Percentiles rank a stretch among this genome's conserved stretches.
These are phyloP conservation scores for Phyllosticta citriasiana DNA, from an alignment of 2,329 filamentous ascomycete genomes.

Conservation along the genomic window DNA sequence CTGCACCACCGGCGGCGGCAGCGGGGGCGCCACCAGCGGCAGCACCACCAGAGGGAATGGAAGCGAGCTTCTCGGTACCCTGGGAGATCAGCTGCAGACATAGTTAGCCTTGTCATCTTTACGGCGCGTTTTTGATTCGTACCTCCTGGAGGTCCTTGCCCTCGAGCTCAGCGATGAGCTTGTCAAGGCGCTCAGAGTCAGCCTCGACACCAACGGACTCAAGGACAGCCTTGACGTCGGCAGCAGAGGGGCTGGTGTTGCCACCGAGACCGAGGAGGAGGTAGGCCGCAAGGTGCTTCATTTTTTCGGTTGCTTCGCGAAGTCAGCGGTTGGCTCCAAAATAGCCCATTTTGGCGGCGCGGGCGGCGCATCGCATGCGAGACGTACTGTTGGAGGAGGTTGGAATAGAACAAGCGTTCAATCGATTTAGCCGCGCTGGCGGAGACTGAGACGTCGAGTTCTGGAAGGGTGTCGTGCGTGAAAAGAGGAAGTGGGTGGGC, in stretches of 20 bases:
- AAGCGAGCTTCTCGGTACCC: constrained; percentile 89
- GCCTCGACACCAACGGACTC: constrained; percentile 91
- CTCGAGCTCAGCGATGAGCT: constrained; percentile 81
- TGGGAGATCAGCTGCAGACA: constrained; percentile 69
- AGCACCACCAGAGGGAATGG: constrained; percentile 85
- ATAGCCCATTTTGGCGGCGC: not conserved
- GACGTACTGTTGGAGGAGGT: constrained; percentile 14
- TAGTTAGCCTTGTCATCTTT: constrained; percentile 19
- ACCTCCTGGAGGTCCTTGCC: constrained; percentile 92
- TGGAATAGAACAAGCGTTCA: constrained; percentile 71
- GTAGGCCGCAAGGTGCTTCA: constrained; percentile 99
- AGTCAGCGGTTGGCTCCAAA: not conserved
- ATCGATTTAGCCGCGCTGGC: constrained; percentile 99
- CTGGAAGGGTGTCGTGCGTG: constrained; percentile 31
- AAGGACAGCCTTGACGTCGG: constrained; percentile 82
- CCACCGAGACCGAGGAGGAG: constrained; percentile 91
- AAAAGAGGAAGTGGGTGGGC: not conserved
- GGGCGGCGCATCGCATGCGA: constrained; percentile 1
- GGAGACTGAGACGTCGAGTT: constrained; percentile 99
- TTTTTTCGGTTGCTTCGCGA: constrained; percentile 46
- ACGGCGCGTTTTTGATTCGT: constrained; percentile 31
- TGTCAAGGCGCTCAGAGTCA: constrained; percentile 74
- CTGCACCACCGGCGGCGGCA: constrained; percentile 58
- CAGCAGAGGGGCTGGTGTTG: constrained; percentile 77
- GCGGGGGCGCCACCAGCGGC: constrained; percentile 56